Base-by-base conservation (phyloP, 352 stramenopile species). In the Halophytophthora polymorphica region DNA sequence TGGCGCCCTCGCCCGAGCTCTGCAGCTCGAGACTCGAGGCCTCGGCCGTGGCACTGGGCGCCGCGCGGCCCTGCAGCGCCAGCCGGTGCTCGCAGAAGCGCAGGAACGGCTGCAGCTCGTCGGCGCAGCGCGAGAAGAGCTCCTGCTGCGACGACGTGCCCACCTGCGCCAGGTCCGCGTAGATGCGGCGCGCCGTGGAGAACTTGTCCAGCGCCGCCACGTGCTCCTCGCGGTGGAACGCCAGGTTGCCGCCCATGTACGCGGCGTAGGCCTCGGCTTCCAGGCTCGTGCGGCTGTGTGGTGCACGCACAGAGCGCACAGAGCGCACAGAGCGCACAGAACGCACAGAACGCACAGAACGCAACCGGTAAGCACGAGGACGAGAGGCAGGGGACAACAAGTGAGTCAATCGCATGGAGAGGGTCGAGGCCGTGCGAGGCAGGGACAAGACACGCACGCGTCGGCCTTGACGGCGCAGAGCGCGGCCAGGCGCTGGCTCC, bases 201-300 rank as follows among this genome's bases (percentile, higher is more conserved):
- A 95, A 93, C 47, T 86, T 82, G 11, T 93, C 82, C 25, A 95
- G 69, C 48, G 88, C 88, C 19, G 67, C 65, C 38, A 85, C 71
- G 68, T 92, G 91, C 44, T 88, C 75, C 46, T 96, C 86, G 35
- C 89, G 86, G 60, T 97, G 84, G 52, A 96, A 91, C 22, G 86
- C 74, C 23, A 95, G 65, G 55, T 94, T 95, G 21, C 87, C 88
- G 15, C 69, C 57, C 87, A 96, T 97, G 56, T 85, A 96, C 36
- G 86, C 76, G 3, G 82, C 80, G 61, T 96, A 97, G 29, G 88
- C 86, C 53, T 90, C 84, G 0, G 87, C 87, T 46, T 97, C 87
- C 5, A 96, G 75, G 63, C 77, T 90, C 51, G 88, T 96, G 29
- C 86, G 86, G 6, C 73, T 84, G 38, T 19, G 17, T n/a, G n/a